These are phyloP conservation scores for Alternaria sp. DNA, from an alignment of 2,329 filamentous ascomycete species.

Conservation along the genomic window DNA sequence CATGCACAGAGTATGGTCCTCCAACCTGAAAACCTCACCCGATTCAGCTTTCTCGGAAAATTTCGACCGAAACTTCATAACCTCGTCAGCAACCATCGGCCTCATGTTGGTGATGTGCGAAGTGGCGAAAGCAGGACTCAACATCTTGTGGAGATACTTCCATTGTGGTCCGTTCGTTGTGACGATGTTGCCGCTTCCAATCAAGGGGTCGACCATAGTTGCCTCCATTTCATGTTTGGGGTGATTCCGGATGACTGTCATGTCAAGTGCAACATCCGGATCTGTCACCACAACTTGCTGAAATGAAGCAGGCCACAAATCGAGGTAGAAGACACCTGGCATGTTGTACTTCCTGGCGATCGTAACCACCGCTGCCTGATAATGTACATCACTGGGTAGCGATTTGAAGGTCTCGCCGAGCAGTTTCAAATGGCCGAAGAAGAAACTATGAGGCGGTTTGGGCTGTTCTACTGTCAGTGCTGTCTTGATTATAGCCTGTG, in stretches of 20 bases:
- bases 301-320: constrained; percentile 52
- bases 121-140: constrained; percentile 47
- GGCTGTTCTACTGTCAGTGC: constrained; percentile 31
- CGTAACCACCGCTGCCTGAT: constrained; percentile 44
- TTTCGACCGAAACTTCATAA: constrained; percentile 37
- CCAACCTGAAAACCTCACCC: constrained; percentile 33
- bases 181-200: constrained; percentile 39
- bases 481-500: background rate
- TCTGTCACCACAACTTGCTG: constrained; percentile 45
- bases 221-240: constrained; percentile 39
- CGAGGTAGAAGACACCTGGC: constrained; percentile 51
- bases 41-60: constrained; percentile 26
- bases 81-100: constrained; percentile 30
- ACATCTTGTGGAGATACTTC: constrained; percentile 45
- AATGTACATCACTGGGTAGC: constrained; percentile 46
- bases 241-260: constrained; percentile 44
- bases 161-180: constrained; percentile 40
- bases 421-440: constrained; percentile 52
- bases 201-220: constrained; percentile 29
- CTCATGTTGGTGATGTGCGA: constrained; percentile 39
- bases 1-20: constrained; percentile 27
- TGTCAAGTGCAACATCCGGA: constrained; percentile 47
- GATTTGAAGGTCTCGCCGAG: constrained; percentile 44
- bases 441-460: constrained; percentile 50
- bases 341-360: constrained; percentile 47